These are phyloP conservation scores for Martiniozyma asiatica DNA, from an alignment of 1,139 yeast genomes.

Conservation along the genomic window DNA sequence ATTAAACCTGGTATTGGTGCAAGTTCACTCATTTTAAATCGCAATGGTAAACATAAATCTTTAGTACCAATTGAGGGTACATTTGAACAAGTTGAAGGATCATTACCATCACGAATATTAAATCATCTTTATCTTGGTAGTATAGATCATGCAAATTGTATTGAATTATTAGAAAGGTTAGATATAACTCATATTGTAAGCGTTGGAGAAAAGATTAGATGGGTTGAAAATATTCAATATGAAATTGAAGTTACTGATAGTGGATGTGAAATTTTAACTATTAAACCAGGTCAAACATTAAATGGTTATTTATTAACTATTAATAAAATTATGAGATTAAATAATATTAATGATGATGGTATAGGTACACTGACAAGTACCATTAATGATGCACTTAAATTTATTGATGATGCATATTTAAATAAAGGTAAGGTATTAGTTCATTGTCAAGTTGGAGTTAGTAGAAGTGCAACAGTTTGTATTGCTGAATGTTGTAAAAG, in stretches of 20 bases:
- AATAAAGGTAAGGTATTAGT: conserved; percentile 45
- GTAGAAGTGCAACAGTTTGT: conserved; percentile 81
- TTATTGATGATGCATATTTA: conserved; percentile 29
- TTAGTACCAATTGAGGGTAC: conserved; percentile 9
- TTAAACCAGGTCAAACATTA: conserved; percentile 13
- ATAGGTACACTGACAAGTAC: conserved; percentile 31
- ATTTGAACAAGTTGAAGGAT: conserved; percentile 30
- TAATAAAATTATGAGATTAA: conserved; percentile 28
- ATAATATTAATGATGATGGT: conserved; percentile 39
- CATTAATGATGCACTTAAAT: conserved; percentile 29
- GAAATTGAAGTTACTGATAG: conserved; percentile 14
- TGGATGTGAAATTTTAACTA: conserved; percentile 19
- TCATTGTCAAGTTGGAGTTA: conserved; percentile 88
- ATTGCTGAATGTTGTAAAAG: conserved; percentile 84
- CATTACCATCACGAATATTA: conserved; percentile 62
- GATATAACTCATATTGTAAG: conserved; percentile 71
- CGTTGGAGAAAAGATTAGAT: conserved; percentile 74
- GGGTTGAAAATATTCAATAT: conserved; percentile 31
- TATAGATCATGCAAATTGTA: conserved; percentile 66
- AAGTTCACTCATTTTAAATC: no score
- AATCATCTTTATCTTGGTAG: conserved; percentile 85
- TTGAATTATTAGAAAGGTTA: conserved; percentile 47
- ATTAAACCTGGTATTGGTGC: no score
- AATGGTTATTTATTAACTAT: conserved; percentile 25
- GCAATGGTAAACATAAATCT: no score